Base-by-base conservation (phyloP, 352 stramenopile species). In the Phytophthora cryptogea region DNA sequence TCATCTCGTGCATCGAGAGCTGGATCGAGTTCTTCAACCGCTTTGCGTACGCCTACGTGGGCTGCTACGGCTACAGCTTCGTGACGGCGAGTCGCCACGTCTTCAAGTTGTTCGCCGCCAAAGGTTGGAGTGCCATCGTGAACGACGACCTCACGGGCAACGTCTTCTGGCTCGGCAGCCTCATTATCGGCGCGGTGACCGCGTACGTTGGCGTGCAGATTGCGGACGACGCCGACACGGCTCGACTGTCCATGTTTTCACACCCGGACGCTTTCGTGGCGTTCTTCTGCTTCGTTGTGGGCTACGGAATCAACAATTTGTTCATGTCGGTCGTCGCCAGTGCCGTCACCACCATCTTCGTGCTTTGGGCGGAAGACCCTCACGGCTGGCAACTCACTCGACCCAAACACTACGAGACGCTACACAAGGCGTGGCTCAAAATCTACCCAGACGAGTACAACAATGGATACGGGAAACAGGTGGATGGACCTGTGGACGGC, bases 1-100 rank as follows among this genome's bases (percentile, higher is more conserved):
- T 96, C 35, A 72, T 97, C 14, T 69, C 72, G 46, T 92, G 79
- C 60, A 78, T 97, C 44, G 78, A 96, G 73, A 78, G 74, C 43
- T 84, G 78, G 65, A 80, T 96, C 52, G 84, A 97, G 72, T 95
- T 89, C 56, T 96, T 96, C 68, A 97, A 97, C 74, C 79, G 83
- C 40, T 96, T 89, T 43, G 95, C 89, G 9, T 97, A 84, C 72
- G 66, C 81, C 49, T 97, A 95, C 72, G 83, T 97, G 10, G 89
- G 87, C 7, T 83, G 81, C 62, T 95, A 97, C 54, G 86, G 83
- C 44, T 95, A 94, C 65, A 86, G 71, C 47, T 97, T 96, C 63
- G 63, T 94, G 30, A 87, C 76, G 1, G 80, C 84, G 14, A 90
- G 89, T 51, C 72, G 69, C 11, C 73, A 86, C 61, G 86, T 95